Evolutionary conservation across 2,329 filamentous ascomycete genomes (phyloP).

Genomic region (Chaetomiaceae sp.): DNA sequence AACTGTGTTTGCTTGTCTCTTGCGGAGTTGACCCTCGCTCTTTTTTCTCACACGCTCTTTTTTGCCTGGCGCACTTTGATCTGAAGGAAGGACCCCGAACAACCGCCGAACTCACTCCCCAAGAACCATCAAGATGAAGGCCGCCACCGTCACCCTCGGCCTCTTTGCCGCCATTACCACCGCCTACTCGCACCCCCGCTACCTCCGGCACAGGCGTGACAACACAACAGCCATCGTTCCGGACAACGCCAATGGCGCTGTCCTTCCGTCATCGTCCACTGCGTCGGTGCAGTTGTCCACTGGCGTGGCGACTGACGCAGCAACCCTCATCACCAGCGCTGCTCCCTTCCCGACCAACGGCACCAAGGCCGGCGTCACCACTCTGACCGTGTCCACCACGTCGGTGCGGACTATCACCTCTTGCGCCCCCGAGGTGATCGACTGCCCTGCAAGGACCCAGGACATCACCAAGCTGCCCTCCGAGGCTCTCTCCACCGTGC

Average conservation of each 20-base stretch:
- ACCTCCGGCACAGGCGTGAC: conserved; percentile 27
- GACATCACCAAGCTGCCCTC: conserved; percentile 27
- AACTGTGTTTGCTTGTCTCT: conserved; percentile 27
- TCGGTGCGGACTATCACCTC: conserved; percentile 32
- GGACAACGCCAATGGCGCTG: conserved; percentile 1
- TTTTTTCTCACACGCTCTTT: conserved; percentile 19
- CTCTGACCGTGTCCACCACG: conserved; percentile 34
- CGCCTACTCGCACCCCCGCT: conserved; percentile 38
- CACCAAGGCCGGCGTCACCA: conserved; percentile 28
- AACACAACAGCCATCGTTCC: conserved; percentile 20
- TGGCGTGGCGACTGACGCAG: conserved; percentile 7
- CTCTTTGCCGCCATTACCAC: conserved; percentile 38
- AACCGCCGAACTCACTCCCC: conserved; percentile 12
- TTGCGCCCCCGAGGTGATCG: conserved; percentile 34
- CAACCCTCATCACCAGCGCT: conserved; percentile 10
- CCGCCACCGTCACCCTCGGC: conserved; percentile 37
- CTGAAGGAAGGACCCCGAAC: conserved; percentile 15
- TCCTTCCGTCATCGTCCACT: neutral
- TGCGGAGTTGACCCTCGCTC: conserved; percentile 30
- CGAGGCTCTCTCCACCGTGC: conserved; percentile 26
- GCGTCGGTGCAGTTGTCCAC: conserved; percentile 7
- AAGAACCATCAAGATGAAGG: conserved; percentile 41
- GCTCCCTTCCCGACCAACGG: conserved; percentile 15
- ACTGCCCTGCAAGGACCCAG: conserved; percentile 34
- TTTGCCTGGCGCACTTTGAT: conserved; percentile 13